A percentile compares a stretch with the other conserved stretches of the same genome.
Conservation (phyloP, 2,329 filamentous ascomycete genomes). For the Aspergillus neotritici region DNA sequence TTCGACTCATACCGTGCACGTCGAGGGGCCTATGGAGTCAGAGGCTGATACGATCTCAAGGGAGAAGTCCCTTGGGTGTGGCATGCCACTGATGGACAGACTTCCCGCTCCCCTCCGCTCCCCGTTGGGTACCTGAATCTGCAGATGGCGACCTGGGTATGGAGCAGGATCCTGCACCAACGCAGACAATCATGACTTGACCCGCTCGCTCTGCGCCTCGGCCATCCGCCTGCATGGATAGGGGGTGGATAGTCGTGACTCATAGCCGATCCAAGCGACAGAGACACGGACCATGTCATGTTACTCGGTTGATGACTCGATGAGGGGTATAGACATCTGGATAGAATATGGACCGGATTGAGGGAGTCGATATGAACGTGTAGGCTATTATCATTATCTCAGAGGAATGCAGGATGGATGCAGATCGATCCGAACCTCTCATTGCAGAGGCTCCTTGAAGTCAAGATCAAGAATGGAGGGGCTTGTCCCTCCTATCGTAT, state of each 20-base stretch:
- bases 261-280: too few species aligned
- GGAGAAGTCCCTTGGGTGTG: too few species aligned
- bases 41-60: too few species aligned
- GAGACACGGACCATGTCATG: too few species aligned
- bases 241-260: too few species aligned
- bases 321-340: too few species aligned
- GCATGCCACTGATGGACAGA: too few species aligned
- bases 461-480: background rate
- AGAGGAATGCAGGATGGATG: slow-evolving; percentile 12
- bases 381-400: too few species aligned
- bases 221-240: background rate
- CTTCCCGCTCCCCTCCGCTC: background rate
- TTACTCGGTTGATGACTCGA: too few species aligned
- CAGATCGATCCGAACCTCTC: slow-evolving; percentile 11
- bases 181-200: slow-evolving; percentile 7
- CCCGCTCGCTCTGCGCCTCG: slow-evolving; percentile 3
- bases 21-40: too few species aligned
- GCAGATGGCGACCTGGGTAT: slow-evolving; percentile 9
- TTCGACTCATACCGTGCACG: too few species aligned
- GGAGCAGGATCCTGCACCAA: slow-evolving; percentile 1
- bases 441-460: background rate
- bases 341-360: background rate
- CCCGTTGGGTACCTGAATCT: slow-evolving; percentile 17
- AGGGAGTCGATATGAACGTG: slow-evolving; percentile 1
- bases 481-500: background rate